These are phyloP conservation scores for Cordia subcordata DNA, from an alignment of 257 asterid genomes.

Conservation along the genomic window DNA sequence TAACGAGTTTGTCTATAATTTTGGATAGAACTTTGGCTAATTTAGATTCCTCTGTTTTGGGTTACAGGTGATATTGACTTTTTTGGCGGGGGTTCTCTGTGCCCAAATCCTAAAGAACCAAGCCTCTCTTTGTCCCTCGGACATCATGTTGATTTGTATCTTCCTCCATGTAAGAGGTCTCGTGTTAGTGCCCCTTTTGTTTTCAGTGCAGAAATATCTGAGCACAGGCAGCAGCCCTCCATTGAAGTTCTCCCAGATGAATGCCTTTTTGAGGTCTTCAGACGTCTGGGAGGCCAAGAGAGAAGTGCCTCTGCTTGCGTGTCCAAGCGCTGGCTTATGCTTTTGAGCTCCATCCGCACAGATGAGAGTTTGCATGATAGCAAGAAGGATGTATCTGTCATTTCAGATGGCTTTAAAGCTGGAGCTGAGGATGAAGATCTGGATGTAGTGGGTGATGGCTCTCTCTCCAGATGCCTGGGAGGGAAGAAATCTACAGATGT, in stretches of 20 bases:
- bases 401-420: too few relatives aligned
- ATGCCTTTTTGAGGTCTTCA: conserved; percentile 88
- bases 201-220: conserved; percentile 20
- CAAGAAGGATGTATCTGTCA: too few relatives aligned
- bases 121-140: conserved; percentile 44
- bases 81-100: conserved; percentile 42
- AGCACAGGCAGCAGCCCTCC: conserved; percentile 35
- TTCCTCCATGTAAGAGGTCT: conserved; percentile 77
- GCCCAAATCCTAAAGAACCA: conserved; percentile 52
- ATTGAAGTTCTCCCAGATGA: conserved; percentile 91
- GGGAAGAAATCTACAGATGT: conserved; percentile 88
- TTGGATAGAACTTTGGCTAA: conserved; percentile 12
- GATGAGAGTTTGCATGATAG: conserved; percentile 32
- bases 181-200: conserved; percentile 68
- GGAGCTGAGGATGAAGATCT: too few relatives aligned
- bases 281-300: conserved; percentile 72
- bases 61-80: conserved; percentile 51
- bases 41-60: conserved; percentile 10
- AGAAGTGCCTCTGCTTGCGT: conserved; percentile 75
- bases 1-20: too few relatives aligned
- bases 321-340: conserved; percentile 92
- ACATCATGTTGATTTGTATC: conserved; percentile 54
- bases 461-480: conserved; percentile 76
- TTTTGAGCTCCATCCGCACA: conserved; percentile 62
- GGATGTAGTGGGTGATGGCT: conserved; percentile 35